These are phyloP conservation scores for Anisodus acutangulus DNA, from an alignment of 257 asterid genomes.

Conservation along the genomic window DNA sequence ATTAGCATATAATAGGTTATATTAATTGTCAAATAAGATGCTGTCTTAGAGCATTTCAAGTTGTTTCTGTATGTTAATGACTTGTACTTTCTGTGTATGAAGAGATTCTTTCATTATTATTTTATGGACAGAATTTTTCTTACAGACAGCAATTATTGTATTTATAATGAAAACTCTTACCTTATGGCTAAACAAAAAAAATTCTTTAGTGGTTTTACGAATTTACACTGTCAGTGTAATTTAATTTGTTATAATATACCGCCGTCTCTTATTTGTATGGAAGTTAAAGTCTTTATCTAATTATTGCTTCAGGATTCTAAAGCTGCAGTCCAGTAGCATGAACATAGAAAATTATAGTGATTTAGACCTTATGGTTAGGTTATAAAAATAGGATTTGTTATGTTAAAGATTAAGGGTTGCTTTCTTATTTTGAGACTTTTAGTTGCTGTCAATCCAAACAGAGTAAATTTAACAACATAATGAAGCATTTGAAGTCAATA, in stretches of 20 bases:
- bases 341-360: not conserved
- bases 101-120: not conserved
- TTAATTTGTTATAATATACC: too few species aligned
- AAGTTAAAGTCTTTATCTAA: too few species aligned
- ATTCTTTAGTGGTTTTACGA: too few species aligned
- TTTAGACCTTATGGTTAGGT: too few species aligned
- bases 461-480: too few species aligned
- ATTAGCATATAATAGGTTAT: not conserved
- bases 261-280: too few species aligned
- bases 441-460: not conserved
- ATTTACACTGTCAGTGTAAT: too few species aligned
- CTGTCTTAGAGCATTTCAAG: conserved; percentile 9
- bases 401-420: not conserved
- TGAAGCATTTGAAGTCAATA: not conserved
- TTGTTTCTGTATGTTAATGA: conserved; percentile 11
- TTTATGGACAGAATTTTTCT: too few species aligned
- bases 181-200: too few species aligned
- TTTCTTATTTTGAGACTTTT: not conserved
- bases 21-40: not conserved
- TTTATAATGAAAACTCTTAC: too few species aligned
- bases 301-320: not conserved
- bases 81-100: not conserved
- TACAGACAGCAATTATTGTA: too few species aligned
- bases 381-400: too few species aligned
- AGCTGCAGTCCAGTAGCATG: not conserved